Evolutionary conservation across 2,329 filamentous ascomycete species (phyloP), one percentile per base, ranked within the genome.

Genomic region (Cercospora sp.): DNA sequence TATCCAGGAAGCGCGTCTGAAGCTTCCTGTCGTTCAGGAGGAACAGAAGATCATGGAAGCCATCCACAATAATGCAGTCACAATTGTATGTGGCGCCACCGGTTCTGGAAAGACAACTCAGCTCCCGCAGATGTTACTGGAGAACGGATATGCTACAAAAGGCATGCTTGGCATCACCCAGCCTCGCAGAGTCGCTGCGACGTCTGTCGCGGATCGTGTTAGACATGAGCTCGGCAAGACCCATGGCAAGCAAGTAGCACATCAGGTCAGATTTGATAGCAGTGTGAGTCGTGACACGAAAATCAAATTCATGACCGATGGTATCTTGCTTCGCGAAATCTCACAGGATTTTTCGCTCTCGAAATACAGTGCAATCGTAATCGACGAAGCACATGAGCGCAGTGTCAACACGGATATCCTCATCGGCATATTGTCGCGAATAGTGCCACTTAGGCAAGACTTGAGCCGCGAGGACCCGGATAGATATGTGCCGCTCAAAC

Each of bases 221-320:
- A 89, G 87, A 0, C 89, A 94, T 70, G 95, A 99, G 78, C 80
- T 99, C 51, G 93, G 93, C 1, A 40, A 68, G 3, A 85, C 91
- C 58, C 88, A 90, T 74, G 89, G 89, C n/a, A 84, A 90, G 28
- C 87, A 87, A 59, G 94, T 99, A 6, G 92, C 92, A 4, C 96
- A 98, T 78, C 95, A 82, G 78, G 97, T 99, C 74, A 91, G 96
- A 26, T 99, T 98, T 72, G 95, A 99, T 77, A 93, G 91, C 60
- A 94, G 90, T 0, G 89, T 91, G 1, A 88, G 89, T 60, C 84
- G 89, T 30, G 90, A 93, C 63, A 99, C 95, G 0, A 91, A 92
- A 5, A 88, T 99, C 78, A 99, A 99, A 79, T 99, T 98, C 81
- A 97, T 99, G 94, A 99, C 95, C 0, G 95, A 99, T 79, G 95